These are phyloP conservation scores for Euptelea pleiosperma DNA, from an alignment of 164 flowering plant species.

Conservation along the genomic window DNA sequence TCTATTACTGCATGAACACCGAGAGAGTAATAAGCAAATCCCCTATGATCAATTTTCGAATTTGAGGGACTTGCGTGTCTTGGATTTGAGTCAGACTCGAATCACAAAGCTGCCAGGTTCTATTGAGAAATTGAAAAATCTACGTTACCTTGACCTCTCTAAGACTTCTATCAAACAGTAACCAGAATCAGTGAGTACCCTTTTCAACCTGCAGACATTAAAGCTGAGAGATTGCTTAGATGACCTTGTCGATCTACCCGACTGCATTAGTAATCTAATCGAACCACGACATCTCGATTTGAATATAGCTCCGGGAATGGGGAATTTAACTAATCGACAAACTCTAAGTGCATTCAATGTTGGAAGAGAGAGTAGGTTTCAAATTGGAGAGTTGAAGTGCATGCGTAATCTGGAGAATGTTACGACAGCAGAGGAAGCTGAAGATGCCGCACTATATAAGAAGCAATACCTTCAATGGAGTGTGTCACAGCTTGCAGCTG, in stretches of 20 bases:
- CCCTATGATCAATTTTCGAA: too few species aligned
- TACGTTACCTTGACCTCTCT: slow-evolving; percentile 21
- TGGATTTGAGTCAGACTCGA: too few species aligned
- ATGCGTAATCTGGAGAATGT: slow-evolving; percentile 12
- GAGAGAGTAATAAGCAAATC: too few species aligned
- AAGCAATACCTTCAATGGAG: too few species aligned
- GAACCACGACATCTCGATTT: slow-evolving; percentile 17
- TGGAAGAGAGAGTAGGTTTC: slow-evolving; percentile 10
- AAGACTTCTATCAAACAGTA: slow-evolving; percentile 9
- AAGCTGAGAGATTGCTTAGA: slow-evolving; percentile 12
- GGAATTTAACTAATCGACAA: slow-evolving; percentile 8
- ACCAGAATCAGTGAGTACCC: slow-evolving; percentile 14
- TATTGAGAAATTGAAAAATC: not conserved
- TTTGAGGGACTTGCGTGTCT: too few species aligned
- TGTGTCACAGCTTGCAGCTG: too few species aligned
- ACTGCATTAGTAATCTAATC: not conserved
- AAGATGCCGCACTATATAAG: too few species aligned
- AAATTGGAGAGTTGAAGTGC: slow-evolving; percentile 13
- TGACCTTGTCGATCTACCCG: slow-evolving; percentile 14
- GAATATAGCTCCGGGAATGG: slow-evolving; percentile 16
- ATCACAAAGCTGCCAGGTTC: too few species aligned
- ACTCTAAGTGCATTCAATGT: slow-evolving; percentile 19
- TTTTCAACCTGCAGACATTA: slow-evolving; percentile 16
- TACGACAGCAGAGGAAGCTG: too few species aligned
- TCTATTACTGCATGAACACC: too few species aligned